Conservation (phyloP, 495 filamentous ascomycete genomes). For the Elasticomyces elasticus region DNA sequence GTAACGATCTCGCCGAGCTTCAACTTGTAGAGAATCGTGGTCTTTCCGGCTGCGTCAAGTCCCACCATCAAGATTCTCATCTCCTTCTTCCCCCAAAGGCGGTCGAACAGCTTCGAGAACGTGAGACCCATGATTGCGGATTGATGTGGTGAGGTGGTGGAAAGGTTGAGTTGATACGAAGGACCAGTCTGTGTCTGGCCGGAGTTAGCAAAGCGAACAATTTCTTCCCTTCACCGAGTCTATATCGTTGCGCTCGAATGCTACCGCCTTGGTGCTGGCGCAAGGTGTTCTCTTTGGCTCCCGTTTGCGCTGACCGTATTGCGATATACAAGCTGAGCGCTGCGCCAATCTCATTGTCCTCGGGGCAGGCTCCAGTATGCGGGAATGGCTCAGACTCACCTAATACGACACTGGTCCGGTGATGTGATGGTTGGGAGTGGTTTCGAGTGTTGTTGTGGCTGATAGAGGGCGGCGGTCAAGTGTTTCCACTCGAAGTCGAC, state of each 20-base stretch:
- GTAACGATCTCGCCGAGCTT: constrained; percentile 99
- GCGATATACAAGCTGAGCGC: background rate
- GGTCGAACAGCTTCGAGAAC: constrained; percentile 86
- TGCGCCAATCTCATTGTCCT: background rate
- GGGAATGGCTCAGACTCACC: background rate
- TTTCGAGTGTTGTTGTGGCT: constrained; percentile 5
- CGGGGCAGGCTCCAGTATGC: background rate
- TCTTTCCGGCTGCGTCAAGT: constrained; percentile 98
- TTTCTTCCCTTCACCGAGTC: background rate
- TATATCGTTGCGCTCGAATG: background rate
- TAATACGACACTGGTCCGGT: constrained; percentile 2
- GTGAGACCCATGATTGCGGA: constrained; percentile 81
- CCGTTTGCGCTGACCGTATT: background rate
- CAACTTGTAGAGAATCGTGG: constrained; percentile 99
- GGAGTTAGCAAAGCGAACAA: background rate
- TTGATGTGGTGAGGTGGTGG: background rate
- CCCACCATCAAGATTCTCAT: constrained; percentile 99
- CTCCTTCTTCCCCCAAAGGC: constrained; percentile 98
- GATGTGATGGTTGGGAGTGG: background rate
- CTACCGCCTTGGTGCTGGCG: background rate
- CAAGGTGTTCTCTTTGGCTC: constrained; percentile 2
- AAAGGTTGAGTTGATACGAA: background rate
- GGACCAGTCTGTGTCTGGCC: background rate
- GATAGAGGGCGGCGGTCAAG: constrained; percentile 5
- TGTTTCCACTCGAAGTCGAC: background rate